Conservation (phyloP, 2,329 filamentous ascomycete genomes). For the Colletotrichum godetiae region DNA sequence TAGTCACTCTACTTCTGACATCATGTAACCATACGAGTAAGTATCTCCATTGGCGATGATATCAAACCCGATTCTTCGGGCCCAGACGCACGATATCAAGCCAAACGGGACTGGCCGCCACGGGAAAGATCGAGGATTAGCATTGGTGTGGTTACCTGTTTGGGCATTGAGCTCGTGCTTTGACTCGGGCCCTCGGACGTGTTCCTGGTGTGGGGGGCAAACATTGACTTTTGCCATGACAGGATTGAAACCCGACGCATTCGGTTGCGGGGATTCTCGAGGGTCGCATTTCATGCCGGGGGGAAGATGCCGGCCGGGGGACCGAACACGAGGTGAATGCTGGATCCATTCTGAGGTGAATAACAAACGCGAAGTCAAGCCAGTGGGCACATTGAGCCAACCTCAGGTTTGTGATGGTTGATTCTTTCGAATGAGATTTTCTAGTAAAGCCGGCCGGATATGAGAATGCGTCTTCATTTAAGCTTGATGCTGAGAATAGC, state of each 20-base stretch:
- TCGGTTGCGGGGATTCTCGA: neutral
- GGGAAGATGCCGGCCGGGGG: neutral
- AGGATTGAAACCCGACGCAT: constrained; percentile 7
- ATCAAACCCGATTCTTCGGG: neutral
- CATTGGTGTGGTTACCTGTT: neutral
- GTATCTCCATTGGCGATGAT: neutral
- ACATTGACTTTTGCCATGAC: constrained; percentile 8
- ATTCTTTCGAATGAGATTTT: neutral
- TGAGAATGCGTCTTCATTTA: neutral
- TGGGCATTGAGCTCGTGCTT: constrained; percentile 22
- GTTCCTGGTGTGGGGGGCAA: neutral
- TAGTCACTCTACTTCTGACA: too few species aligned
- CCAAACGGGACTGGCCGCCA: neutral
- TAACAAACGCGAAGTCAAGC: neutral
- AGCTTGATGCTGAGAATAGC: neutral
- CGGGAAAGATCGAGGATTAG: neutral
- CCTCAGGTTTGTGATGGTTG: neutral
- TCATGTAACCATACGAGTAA: neutral
- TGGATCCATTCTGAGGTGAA: neutral
- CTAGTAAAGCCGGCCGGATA: neutral
- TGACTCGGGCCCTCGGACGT: constrained; percentile 19
- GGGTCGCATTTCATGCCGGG: neutral
- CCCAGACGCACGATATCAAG: neutral
- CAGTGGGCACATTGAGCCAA: neutral
- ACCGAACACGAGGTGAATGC: constrained; percentile 14